Percentiles rank a stretch among this genome's conserved stretches.
Conservation (phyloP, 257 asterid species). For the Lycium ferocissimum region DNA sequence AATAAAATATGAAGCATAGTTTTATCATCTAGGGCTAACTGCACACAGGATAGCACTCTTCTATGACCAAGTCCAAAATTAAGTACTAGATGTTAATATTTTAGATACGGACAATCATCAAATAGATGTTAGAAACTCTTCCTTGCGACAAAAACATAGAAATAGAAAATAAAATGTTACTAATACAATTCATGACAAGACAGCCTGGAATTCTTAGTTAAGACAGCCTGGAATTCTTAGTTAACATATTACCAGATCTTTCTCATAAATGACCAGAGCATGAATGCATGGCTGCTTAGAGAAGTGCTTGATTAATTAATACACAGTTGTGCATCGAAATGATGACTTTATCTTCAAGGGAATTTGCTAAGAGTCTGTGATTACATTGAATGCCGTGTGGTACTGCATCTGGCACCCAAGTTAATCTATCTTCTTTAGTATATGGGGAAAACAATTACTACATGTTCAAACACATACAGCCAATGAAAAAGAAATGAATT, state of each 20-base stretch:
- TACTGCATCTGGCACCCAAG: background rate
- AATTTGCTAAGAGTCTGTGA: background rate
- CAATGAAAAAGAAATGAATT: background rate
- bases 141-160: background rate
- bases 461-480: conserved; percentile 12
- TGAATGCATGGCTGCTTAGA: background rate
- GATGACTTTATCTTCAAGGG: background rate
- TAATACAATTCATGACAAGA: background rate
- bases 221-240: background rate
- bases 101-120: background rate
- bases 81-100: background rate
- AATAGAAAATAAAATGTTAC: background rate
- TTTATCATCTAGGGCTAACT: background rate
- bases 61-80: background rate
- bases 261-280: background rate
- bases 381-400: background rate
- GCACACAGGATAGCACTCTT: background rate
- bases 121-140: background rate
- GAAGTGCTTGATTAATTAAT: background rate
- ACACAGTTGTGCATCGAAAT: background rate
- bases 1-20: background rate
- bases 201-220: background rate
- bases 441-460: background rate
- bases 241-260: background rate
- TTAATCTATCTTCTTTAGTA: background rate